phyloP scores from a whole-genome alignment of 768 basidiomycete genomes.

The Lentinula boryana region DNA sequence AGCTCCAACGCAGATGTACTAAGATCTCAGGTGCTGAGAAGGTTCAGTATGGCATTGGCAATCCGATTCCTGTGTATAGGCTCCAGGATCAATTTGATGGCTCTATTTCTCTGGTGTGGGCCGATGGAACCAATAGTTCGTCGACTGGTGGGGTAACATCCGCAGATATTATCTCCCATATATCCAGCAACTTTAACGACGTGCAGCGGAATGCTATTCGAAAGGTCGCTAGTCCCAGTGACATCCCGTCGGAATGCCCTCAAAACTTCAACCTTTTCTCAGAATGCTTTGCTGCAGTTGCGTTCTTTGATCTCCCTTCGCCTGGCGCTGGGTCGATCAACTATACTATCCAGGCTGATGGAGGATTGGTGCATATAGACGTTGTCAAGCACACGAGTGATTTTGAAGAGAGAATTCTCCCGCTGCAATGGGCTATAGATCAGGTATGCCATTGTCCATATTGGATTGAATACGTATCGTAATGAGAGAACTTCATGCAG shows the following conservation, averaged over 20 bases:
- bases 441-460: conserved; percentile 31
- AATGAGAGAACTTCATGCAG: conserved; percentile 24
- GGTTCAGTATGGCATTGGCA: conserved; percentile 57
- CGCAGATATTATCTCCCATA: conserved; percentile 50
- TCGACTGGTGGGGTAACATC: conserved; percentile 42
- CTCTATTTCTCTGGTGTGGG: conserved; percentile 55
- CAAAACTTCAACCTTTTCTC: conserved; percentile 71
- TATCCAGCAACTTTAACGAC: conserved; percentile 46
- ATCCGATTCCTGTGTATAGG: conserved; percentile 41
- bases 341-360: conserved; percentile 69
- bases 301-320: conserved; percentile 53
- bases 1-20: conserved; percentile 14
- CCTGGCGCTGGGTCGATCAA: conserved; percentile 34
- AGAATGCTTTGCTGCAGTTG: conserved; percentile 62
- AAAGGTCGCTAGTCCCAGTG: conserved; percentile 37
- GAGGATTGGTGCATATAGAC: conserved; percentile 57
- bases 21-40: background rate
- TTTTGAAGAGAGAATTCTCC: conserved; percentile 61
- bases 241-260: conserved; percentile 55
- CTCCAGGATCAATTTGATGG: conserved; percentile 48
- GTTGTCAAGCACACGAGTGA: conserved; percentile 62
- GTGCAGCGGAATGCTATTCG: conserved; percentile 43
- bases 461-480: background rate
- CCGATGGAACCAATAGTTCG: conserved; percentile 55
- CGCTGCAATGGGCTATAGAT: conserved; percentile 75